Evolutionary conservation across 768 basidiomycete genomes (phyloP).

Genomic region (Trametes gibbosa): DNA sequence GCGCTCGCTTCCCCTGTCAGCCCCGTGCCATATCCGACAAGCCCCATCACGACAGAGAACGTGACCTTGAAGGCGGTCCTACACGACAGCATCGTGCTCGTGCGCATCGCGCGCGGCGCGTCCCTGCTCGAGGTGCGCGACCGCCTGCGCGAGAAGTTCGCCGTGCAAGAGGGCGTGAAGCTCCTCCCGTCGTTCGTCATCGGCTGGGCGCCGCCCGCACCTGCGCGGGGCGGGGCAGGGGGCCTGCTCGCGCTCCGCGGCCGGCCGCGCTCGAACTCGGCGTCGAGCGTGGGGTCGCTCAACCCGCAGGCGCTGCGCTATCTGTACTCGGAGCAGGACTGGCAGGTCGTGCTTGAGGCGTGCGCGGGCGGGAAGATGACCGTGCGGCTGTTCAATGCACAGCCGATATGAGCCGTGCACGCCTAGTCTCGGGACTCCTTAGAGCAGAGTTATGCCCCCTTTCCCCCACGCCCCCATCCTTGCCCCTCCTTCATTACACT

Average conservation of each 20-base stretch:
- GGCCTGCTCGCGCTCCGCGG: conserved; percentile 10
- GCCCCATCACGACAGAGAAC: conserved; percentile 25
- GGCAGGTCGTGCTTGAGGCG: conserved; percentile 48
- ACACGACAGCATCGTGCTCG: conserved; percentile 58
- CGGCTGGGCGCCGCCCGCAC: conserved; percentile 45
- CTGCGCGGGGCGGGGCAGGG: conserved; percentile 6
- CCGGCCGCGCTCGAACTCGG: conserved; percentile 33
- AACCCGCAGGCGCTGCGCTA: conserved; percentile 35
- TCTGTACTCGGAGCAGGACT: conserved; percentile 56
- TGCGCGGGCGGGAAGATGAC: conserved; percentile 51
- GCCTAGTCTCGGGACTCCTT: not conserved
- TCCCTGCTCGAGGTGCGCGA: conserved; percentile 53
- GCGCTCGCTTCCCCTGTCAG: conserved; percentile 8
- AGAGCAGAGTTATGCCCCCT: not conserved
- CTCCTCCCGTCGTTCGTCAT: conserved; percentile 56
- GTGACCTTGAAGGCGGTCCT: conserved; percentile 65
- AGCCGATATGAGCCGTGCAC: conserved; percentile 6
- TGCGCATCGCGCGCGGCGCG: conserved; percentile 50
- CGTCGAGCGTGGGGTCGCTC: conserved; percentile 29
- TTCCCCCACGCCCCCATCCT: not conserved
- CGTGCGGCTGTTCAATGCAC: conserved; percentile 50
- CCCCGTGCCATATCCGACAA: conserved; percentile 28
- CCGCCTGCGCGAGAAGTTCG: conserved; percentile 64
- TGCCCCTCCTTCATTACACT: not conserved
- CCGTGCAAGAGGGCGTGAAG: conserved; percentile 53